Evolutionary conservation across 768 basidiomycete species (phyloP).

Genomic region (Termitomyces sp.): DNA sequence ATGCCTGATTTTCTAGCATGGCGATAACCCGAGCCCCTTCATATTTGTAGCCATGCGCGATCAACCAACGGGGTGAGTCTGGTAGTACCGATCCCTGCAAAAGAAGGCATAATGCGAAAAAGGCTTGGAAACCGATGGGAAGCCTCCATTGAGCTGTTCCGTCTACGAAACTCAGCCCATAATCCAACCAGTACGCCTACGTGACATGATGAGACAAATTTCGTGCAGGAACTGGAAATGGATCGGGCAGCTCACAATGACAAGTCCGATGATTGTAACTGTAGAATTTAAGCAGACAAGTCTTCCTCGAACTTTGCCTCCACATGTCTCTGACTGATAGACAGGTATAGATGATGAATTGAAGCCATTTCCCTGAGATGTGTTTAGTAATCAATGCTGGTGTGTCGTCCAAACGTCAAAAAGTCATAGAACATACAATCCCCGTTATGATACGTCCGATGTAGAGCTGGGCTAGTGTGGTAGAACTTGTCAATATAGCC

Average conservation of each 20-base stretch:
- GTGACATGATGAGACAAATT: neutral
- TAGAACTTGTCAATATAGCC: conserved; percentile 33
- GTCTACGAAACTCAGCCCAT: conserved; percentile 30
- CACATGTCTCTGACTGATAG: conserved; percentile 34
- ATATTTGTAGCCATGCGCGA: conserved; percentile 28
- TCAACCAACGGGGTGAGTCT: conserved; percentile 34
- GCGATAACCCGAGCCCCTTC: conserved; percentile 30
- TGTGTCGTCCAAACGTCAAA: neutral
- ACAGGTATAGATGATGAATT: conserved; percentile 36
- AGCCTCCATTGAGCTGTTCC: conserved; percentile 23
- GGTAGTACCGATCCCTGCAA: conserved; percentile 28
- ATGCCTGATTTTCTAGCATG: conserved; percentile 26
- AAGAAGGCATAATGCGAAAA: conserved; percentile 32
- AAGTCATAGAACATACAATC: conserved; percentile 18
- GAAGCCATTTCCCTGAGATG: conserved; percentile 30
- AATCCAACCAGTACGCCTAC: conserved; percentile 35
- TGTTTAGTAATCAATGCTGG: neutral
- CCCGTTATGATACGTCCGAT: conserved; percentile 32
- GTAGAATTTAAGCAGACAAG: conserved; percentile 32
- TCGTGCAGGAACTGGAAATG: neutral
- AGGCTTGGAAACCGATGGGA: conserved; percentile 29
- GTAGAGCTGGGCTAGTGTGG: conserved; percentile 30
- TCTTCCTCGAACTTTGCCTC: conserved; percentile 27
- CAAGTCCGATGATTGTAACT: conserved; percentile 32
- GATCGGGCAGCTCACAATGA: conserved; percentile 21